These are phyloP conservation scores for Chaetoceros tenuissimus DNA, from an alignment of 108 stramenopile genomes.

Conservation along the genomic window DNA sequence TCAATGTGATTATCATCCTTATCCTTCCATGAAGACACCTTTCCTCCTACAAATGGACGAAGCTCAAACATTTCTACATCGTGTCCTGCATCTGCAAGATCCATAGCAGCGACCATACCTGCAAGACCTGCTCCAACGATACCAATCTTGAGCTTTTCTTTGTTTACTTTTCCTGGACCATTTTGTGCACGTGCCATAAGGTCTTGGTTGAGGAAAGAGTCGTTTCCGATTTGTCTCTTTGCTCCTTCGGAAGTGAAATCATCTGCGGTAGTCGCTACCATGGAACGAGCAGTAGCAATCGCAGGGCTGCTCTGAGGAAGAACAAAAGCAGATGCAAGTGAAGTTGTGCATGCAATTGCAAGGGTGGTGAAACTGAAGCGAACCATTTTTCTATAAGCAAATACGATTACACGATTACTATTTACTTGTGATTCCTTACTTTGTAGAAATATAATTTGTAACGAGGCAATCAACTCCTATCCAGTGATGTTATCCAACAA, in stretches of 20 bases:
- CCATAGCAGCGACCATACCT: slow-evolving; percentile 95
- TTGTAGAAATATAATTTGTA: background rate
- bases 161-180: slow-evolving; percentile 73
- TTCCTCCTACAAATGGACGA: slow-evolving; percentile 89
- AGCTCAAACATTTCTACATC: slow-evolving; percentile 92
- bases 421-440: too few species aligned
- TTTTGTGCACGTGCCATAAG: slow-evolving; percentile 82
- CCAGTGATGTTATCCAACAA: too few species aligned
- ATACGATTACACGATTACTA: too few species aligned
- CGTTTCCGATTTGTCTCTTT: slow-evolving; percentile 76
- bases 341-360: background rate
- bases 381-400: background rate
- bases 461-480: background rate
- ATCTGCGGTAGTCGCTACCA: background rate
- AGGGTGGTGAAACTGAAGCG: background rate
- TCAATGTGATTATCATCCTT: slow-evolving; percentile 97
- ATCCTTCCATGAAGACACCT: slow-evolving; percentile 90
- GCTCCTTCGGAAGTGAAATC: slow-evolving; percentile 72
- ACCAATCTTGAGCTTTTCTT: slow-evolving; percentile 80
- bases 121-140: slow-evolving; percentile 91
- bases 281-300: background rate
- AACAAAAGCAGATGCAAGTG: background rate
- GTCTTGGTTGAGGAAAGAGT: slow-evolving; percentile 79
- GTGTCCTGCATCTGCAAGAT: slow-evolving; percentile 92
- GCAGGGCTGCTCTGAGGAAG: background rate